Evolutionary conservation across 768 basidiomycete genomes (phyloP), one percentile per base, ranked within the genome.

Genomic region (Nidularia sp.): DNA sequence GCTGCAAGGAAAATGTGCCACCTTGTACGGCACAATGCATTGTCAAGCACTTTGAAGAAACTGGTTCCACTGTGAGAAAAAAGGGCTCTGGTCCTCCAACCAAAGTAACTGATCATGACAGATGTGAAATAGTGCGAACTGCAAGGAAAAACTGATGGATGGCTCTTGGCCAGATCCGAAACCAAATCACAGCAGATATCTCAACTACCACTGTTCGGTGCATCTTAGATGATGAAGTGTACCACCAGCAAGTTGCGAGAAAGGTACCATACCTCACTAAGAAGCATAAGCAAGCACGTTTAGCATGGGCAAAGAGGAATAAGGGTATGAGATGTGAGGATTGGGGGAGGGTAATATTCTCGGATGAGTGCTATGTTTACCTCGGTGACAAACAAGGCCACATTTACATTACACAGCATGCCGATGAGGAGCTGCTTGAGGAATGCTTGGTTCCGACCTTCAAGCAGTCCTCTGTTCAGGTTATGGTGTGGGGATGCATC

Each of bases 401-500:
- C n/a, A 49, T 60, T 49, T 64, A 47, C 48, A 56, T 65, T n/a
- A 65, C 64, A 7, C 46, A 58, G 18, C 15, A 51, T 2, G 49
- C 55, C 6, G 59, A 55, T 32, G 60, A 65, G 53, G 58, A 57
- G 51, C 49, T 59, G 12, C 9, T 53, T 8, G 55, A 61, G 10
- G 55, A 60, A 13, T 65, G 61, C 42, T 9, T 59, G 46, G 52
- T 59, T 4, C 48, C 45, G 12, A 55, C 53, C 13, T 61, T 62
- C 48, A 62, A 57, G 45, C 59, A 65, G 49, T 61, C 60, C 5
- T n/a, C 56, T 10, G 33, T 58, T 7, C 47, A 54, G 33, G 53
- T 64, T 33, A 66, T 66, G 62, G 57, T 66, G 4, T 66, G 64
- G 63, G 60, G 55, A 4, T 62, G 57, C 46, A 57, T 66, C 10